Evolutionary conservation across 805 yeast species (phyloP), one percentile per base, ranked within the genome.

Genomic region (Candida railenensis): DNA sequence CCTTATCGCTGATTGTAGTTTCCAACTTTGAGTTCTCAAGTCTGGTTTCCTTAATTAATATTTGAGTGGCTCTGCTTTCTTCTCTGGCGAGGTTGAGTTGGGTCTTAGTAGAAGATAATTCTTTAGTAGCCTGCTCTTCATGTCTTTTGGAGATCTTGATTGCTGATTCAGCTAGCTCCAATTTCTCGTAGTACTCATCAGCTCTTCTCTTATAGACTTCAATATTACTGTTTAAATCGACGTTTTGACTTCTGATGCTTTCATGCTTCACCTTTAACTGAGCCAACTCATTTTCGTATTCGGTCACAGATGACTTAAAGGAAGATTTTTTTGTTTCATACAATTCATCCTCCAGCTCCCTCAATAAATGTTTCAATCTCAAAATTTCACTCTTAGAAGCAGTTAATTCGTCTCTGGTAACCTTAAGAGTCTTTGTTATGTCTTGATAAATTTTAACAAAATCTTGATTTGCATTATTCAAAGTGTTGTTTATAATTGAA

Each of bases 91-190:
- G 59, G 8, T 48, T 76, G 67, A 32, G 78, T 64, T 54, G 85
- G 41, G 50, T 63, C 46, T 52, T 61, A 9, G 53, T 48, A 14
- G 62, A 87, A 16, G 63, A 58, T 44, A 81, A 64, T 49, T 88
- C 89, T 40, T 69, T 68, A 41, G 63, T 66, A 3, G 84, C 72
- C 33, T 69, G 56, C 45, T 74, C 74, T 58, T 85, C 91, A 11
- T 83, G 80, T 54, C 87, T 70, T 53, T 79, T 74, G 7, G 89
- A 81, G 39, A 81, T 76, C 44, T 77, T 71, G 1, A 86, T 80
- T 3, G 88, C 86, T 42, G 83, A 74, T 58, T 91, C 96, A 2
- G 94, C 91, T 42, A 80, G 77, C 56, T 89, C 95, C 21, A 90
- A 70, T 56, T 87, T 87, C 47, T 74, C 73, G 54, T 77, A 81